Evolutionary conservation across 106 monocot species (phyloP).

Genomic region (Platanthera guangdongensis): DNA sequence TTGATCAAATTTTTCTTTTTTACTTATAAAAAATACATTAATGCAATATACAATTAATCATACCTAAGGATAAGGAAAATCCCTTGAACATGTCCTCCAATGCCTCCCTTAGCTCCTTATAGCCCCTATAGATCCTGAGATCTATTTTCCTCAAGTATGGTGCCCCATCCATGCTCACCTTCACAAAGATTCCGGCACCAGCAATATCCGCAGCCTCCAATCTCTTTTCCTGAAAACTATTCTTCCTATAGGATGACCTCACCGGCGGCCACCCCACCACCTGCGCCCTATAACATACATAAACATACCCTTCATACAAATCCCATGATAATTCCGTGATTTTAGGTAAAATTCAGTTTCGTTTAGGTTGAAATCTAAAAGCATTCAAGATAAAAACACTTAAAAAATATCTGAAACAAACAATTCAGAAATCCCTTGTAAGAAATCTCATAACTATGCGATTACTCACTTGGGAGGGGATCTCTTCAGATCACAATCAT

Average conservation of each 20-base stretch:
- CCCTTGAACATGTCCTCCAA: slow-evolving; percentile 69
- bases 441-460: too few relatives aligned
- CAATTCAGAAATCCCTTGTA: too few relatives aligned
- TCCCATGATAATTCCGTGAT: too few relatives aligned
- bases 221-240: slow-evolving; percentile 17
- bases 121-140: slow-evolving; percentile 52
- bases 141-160: slow-evolving; percentile 89
- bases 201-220: slow-evolving; percentile 12
- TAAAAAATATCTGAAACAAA: too few relatives aligned
- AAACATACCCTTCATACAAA: not conserved
- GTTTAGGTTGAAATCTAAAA: too few relatives aligned
- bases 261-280: slow-evolving; percentile 93
- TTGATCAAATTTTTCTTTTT: too few relatives aligned
- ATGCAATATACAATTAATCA: too few relatives aligned
- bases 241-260: slow-evolving; percentile 32
- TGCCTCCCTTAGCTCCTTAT: slow-evolving; percentile 57
- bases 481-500: slow-evolving; percentile 33
- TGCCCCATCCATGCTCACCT: slow-evolving; percentile 96
- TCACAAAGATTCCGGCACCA: slow-evolving; percentile 41
- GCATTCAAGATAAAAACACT: too few relatives aligned
- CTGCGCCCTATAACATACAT: slow-evolving; percentile 38
- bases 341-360: too few relatives aligned
- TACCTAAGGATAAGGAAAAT: slow-evolving; percentile 38
- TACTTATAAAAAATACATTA: too few relatives aligned
- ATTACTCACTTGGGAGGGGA: slow-evolving; percentile 4